These are phyloP conservation scores for Galerina marginata DNA, from an alignment of 768 basidiomycete genomes.

Conservation along the genomic window DNA sequence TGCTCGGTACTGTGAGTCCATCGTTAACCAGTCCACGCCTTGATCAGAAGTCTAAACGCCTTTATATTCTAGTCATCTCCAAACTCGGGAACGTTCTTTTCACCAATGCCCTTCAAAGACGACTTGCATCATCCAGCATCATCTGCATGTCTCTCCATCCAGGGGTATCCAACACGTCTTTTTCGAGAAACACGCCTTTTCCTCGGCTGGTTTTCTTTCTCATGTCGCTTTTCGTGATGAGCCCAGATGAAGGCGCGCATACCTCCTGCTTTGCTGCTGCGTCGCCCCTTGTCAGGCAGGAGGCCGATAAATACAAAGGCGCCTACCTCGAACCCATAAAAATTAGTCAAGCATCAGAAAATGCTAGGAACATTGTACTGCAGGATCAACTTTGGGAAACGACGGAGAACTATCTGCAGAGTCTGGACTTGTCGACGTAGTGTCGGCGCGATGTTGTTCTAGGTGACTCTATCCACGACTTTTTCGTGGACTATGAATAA, in stretches of 20 bases:
- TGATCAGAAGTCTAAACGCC: neutral
- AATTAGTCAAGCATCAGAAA: constrained; percentile 30
- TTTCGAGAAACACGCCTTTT: constrained; percentile 18
- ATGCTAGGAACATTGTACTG: constrained; percentile 36
- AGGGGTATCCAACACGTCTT: constrained; percentile 42
- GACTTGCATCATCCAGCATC: constrained; percentile 30
- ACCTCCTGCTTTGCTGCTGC: constrained; percentile 46
- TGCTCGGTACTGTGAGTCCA: constrained; percentile 18
- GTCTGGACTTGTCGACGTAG: constrained; percentile 32
- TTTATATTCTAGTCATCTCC: constrained; percentile 5
- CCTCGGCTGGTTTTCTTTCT: constrained; percentile 23
- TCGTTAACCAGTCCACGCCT: neutral
- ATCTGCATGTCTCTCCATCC: constrained; percentile 46
- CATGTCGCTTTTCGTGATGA: constrained; percentile 21
- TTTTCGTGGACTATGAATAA: constrained; percentile 27
- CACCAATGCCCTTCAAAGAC: constrained; percentile 20
- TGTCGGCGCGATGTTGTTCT: no score
- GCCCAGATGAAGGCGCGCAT: constrained; percentile 42
- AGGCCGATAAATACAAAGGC: constrained; percentile 42
- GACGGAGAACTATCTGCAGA: constrained; percentile 29
- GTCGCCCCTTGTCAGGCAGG: constrained; percentile 35
- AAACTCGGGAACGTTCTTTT: constrained; percentile 25
- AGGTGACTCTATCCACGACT: no score
- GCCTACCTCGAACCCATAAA: constrained; percentile 42
- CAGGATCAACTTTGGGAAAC: constrained; percentile 45